A percentile compares a stretch with the other conserved stretches of the same genome.
Conservation (phyloP, 306 rosid genomes). For the Rosa persica region DNA sequence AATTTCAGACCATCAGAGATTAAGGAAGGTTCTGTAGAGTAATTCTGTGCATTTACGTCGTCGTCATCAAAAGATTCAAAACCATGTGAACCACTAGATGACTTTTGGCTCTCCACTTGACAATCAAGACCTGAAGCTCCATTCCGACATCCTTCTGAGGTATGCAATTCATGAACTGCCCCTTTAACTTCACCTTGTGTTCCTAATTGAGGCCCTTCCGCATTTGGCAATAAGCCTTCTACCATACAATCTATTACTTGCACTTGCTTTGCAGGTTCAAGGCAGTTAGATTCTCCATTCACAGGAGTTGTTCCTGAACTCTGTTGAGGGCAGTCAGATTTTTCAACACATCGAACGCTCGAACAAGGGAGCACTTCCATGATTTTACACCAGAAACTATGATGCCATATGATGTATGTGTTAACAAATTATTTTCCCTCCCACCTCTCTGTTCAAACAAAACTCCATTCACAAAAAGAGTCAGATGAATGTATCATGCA, state of each 20-base stretch:
- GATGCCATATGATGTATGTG: constrained; percentile 31
- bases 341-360: constrained; percentile 58
- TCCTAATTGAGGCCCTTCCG: constrained; percentile 46
- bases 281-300: constrained; percentile 44
- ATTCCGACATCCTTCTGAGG: constrained; percentile 45
- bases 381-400: constrained; percentile 30
- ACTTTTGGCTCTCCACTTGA: constrained; percentile 51
- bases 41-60: constrained; percentile 39
- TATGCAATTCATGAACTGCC: constrained; percentile 33
- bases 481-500: not conserved
- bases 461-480: constrained; percentile 7
- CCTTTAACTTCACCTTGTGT: constrained; percentile 38
- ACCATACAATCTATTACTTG: constrained; percentile 38
- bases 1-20: constrained; percentile 52
- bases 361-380: constrained; percentile 95
- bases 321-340: constrained; percentile 64
- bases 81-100: constrained; percentile 46
- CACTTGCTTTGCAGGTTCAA: constrained; percentile 41
- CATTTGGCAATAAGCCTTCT: constrained; percentile 35
- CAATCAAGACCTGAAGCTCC: constrained; percentile 52
- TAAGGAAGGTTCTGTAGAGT: constrained; percentile 39
- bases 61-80: constrained; percentile 43
- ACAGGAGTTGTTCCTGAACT: constrained; percentile 47
- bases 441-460: constrained; percentile 43
- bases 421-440: constrained; percentile 29